These are phyloP conservation scores for Boletus barrowsii DNA, from an alignment of 768 basidiomycete species.

Conservation along the genomic window DNA sequence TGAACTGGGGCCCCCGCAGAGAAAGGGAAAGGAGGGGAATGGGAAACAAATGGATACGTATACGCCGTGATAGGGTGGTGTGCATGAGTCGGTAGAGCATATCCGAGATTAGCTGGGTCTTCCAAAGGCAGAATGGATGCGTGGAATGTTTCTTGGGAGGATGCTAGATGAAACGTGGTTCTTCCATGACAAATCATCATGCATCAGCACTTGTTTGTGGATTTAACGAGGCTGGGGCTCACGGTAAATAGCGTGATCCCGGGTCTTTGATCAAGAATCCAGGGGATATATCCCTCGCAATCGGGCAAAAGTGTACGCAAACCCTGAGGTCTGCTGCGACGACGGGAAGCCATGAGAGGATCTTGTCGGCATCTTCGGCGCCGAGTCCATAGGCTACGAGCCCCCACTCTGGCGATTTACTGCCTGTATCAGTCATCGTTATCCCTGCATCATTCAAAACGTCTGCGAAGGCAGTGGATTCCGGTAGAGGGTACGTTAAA, in stretches of 20 bases:
- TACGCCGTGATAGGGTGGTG: conserved; percentile 31
- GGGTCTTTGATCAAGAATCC: conserved; percentile 27
- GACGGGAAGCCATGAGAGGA: conserved; percentile 6
- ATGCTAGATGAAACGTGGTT: conserved; percentile 34
- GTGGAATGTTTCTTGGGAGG: conserved; percentile 35
- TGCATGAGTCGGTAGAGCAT: conserved; percentile 23
- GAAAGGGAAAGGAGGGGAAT: conserved; percentile 38
- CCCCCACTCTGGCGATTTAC: conserved; percentile 22
- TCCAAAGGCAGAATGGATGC: conserved; percentile 27
- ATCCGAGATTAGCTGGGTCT: conserved; percentile 20
- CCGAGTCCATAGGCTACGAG: conserved; percentile 32
- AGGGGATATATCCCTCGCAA: conserved; percentile 19
- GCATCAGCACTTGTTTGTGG: not conserved
- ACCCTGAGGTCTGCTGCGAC: conserved; percentile 20
- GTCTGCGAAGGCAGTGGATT: conserved; percentile 13
- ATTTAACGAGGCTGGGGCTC: not conserved
- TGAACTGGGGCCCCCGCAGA: conserved; percentile 30
- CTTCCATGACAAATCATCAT: conserved; percentile 20
- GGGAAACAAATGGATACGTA: conserved; percentile 36
- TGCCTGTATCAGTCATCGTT: conserved; percentile 6
- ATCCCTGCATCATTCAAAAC: conserved; percentile 15
- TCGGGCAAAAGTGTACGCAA: conserved; percentile 38
- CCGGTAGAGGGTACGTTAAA: conserved; percentile 24
- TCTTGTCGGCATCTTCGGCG: conserved; percentile 20
- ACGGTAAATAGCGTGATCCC: conserved; percentile 29